Percentiles rank a stretch among this genome's conserved stretches.
Evolutionary conservation across 176 grass and related monocot genomes (phyloP).

Genomic region (Eremochloa ophiuroides): DNA sequence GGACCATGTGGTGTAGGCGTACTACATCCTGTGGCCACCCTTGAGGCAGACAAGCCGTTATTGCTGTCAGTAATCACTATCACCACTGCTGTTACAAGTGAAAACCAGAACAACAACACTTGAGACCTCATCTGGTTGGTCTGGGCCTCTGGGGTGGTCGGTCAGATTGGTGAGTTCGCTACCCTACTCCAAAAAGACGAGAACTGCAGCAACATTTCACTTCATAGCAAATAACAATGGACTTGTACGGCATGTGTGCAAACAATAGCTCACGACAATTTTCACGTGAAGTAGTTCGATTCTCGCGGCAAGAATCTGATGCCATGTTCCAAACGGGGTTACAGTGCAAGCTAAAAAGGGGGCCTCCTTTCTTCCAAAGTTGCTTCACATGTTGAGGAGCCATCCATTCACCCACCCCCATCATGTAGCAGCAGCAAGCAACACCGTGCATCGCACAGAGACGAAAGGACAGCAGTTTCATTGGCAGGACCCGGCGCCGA

Average conservation of each 20-base stretch:
- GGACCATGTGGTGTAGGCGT: slow-evolving; percentile 2
- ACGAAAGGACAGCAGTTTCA: slow-evolving; percentile 1
- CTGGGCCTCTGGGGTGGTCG: background rate
- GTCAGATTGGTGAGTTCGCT: background rate
- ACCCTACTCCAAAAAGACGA: background rate
- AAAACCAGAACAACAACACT: background rate
- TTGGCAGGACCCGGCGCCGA: slow-evolving; percentile 16
- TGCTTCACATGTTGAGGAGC: background rate
- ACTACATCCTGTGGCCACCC: background rate
- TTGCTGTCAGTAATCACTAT: background rate
- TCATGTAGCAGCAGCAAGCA: background rate
- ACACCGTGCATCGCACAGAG: slow-evolving; percentile 1
- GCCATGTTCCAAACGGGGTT: background rate
- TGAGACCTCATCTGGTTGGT: background rate
- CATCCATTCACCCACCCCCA: background rate
- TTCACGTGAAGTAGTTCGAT: background rate
- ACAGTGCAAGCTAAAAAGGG: background rate
- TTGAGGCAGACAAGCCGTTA: background rate
- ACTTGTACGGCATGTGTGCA: background rate
- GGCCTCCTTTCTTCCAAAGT: background rate
- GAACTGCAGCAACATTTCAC: background rate
- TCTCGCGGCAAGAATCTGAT: background rate
- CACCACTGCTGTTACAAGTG: background rate
- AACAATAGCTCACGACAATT: background rate
- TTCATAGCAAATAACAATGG: background rate